Conservation (phyloP, 2,329 filamentous ascomycete species). For the Xylaria sp. region DNA sequence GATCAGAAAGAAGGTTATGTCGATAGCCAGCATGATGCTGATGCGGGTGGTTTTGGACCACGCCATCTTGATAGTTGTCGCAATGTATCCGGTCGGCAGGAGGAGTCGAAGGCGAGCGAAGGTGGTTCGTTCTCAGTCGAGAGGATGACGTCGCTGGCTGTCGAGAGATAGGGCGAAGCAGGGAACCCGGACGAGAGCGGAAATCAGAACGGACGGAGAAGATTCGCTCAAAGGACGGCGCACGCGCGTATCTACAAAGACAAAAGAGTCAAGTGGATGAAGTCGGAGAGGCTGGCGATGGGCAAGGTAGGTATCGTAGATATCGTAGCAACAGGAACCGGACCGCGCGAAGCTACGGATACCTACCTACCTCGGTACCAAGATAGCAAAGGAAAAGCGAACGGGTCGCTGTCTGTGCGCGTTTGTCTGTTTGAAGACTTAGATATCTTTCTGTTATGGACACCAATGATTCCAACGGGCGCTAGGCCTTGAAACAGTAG, state of each 20-base stretch:
- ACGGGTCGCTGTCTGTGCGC: neutral
- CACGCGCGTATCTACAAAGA: neutral
- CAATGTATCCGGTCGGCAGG: constrained; percentile 3
- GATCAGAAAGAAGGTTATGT: constrained; percentile 87
- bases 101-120: constrained; percentile 4
- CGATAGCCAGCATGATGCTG: constrained; percentile 90
- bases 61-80: constrained; percentile 66
- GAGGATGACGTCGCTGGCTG: neutral
- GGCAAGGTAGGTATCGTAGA: constrained; percentile 4
- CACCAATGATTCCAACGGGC: neutral
- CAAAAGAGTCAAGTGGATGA: neutral
- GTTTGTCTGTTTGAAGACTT: neutral
- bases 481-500: constrained; percentile 7
- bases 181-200: neutral
- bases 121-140: constrained; percentile 8
- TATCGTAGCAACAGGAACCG: neutral
- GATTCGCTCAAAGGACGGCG: constrained; percentile 1
- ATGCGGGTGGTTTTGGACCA: constrained; percentile 95
- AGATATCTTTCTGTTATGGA: neutral
- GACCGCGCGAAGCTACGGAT: neutral
- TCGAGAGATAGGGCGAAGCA: constrained; percentile 3
- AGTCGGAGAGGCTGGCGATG: constrained; percentile 4
- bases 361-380: constrained; percentile 6
- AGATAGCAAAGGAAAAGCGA: neutral
- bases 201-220: neutral